Evolutionary conservation across 495 filamentous ascomycete species (phyloP), one percentile per base, ranked within the genome.

Genomic region (Aspergillus nidulans): DNA sequence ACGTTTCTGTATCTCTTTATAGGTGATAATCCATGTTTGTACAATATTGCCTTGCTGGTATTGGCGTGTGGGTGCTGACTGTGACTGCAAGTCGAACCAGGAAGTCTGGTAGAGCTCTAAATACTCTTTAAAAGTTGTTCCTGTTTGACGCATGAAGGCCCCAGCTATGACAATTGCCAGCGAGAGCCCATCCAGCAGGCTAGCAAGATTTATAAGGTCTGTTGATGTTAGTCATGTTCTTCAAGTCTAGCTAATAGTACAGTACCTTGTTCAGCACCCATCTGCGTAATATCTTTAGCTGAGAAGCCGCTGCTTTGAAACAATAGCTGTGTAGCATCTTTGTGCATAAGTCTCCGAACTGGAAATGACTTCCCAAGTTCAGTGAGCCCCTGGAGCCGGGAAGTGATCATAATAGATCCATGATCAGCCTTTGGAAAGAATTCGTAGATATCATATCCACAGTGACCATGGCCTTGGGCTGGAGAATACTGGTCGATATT

Each of bases 21-120:
- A 76, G 28, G 71, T 77, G 49, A 79, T 66, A 41, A 67, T 57
- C 76, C 75, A 80, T 53, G 75, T 79, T 30, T 74, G 63, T 13
- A 81, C 58, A 16, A 66, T 70, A 61, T 68, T 70, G 34, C 59
- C 72, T 64, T 60, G 67, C 43, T 40, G 58, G 66, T 63, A 73
- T 49, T 57, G 69, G 19, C 53, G 71, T 43, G 25, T 63, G 60
- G 61, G 67, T 42, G 19, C 63, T 13, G 56, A 64, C 53, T 63
- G 65, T 42, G 45, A 20, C 57, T 69, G 62, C 26, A 79, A 49
- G 0, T 73, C 61, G 23, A 62, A 64, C 76, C 68, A 78, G 50
- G 73, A 61, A 36, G 63, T 34, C 57, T 69, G 53, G 56, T 79
- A 79, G 38, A 65, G 63, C 48, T 66, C 20, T 51, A 78, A 47